phyloP scores from a whole-genome alignment of 2,329 filamentous ascomycete species.

The Ceratocystis albifundus region DNA sequence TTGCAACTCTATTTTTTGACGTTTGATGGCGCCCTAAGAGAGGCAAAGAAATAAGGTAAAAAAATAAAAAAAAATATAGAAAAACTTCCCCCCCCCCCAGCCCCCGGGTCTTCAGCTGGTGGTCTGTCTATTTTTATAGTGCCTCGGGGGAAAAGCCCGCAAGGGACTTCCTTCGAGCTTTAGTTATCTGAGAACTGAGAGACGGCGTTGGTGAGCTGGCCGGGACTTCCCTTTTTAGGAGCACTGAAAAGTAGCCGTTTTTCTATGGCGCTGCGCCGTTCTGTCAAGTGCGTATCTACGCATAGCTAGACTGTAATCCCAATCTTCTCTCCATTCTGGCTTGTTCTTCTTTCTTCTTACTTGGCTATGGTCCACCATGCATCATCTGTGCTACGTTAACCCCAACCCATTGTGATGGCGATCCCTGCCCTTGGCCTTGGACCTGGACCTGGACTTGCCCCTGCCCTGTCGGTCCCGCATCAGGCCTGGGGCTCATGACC shows the following conservation, averaged over 20 bases:
- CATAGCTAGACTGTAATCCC: background rate
- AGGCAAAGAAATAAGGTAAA: too few relatives aligned
- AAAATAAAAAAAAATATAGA: background rate
- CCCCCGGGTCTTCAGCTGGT: too few relatives aligned
- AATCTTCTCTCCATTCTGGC: background rate
- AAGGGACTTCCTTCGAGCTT: too few relatives aligned
- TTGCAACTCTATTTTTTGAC: constrained; percentile 1
- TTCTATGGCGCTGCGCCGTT: too few relatives aligned
- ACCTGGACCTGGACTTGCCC: constrained; percentile 13
- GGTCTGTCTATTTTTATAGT: too few relatives aligned
- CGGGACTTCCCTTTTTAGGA: too few relatives aligned
- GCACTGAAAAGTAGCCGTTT: too few relatives aligned
- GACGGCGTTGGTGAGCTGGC: too few relatives aligned
- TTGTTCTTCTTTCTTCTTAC: background rate
- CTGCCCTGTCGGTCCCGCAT: constrained; percentile 3
- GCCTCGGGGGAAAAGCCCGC: too few relatives aligned
- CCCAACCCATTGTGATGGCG: constrained; percentile 34
- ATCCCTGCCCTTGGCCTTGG: constrained; percentile 21
- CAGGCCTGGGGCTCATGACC: background rate
- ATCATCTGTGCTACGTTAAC: constrained; percentile 38
- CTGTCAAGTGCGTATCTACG: too few relatives aligned
- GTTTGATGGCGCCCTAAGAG: background rate
- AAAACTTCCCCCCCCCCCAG: too few relatives aligned
- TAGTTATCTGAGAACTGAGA: too few relatives aligned
- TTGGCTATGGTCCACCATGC: constrained; percentile 27